Base-by-base conservation (phyloP, 805 yeast genomes). In the Candida sonorensis region DNA sequence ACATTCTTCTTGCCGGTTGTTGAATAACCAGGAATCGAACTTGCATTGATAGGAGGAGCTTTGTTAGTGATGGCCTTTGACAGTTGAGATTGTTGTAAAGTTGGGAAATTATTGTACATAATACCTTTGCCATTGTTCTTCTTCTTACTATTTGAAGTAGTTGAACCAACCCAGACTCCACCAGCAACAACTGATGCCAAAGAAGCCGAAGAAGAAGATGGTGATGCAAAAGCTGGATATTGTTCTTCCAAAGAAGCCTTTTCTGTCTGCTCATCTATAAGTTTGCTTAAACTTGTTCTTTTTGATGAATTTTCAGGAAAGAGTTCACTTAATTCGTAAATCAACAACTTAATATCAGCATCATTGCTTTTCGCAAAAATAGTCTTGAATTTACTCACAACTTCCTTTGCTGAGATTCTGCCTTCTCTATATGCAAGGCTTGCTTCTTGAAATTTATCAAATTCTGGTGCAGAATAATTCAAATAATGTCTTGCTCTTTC, bases 401-500 rank as follows among this genome's bases (percentile, higher is more conserved):
- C 51, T 9, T 69, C 75, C 4, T 50, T 40, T 0, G 80, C 77
- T 5, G 67, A 53, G 1, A 81, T 42, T 14, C 61, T 57, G 25
- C 65, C 66, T 18, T 66, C 53, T 23, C 65, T 63, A 48, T 61
- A 83, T 9, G 59, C 50, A 13, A 58, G 58, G 46, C 79, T 81
- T 10, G 72, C 38, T 2, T 57, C 53, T 17, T 57, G 50, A 52
- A 85, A 86, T 31, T 59, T 49, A 7, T 62, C 61, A 41, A 77
- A 64, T 7, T 62, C 62, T 6, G 57, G 53, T 10, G 54, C 53
- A 18, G 77, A 66, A 43, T 79, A 75, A 31, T 73, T 66, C 32
- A 83, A 57, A 51, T 85, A 83, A 53, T 82, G 87, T 51, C 80
- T 77, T 2, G 95, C 95, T 49, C 95, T 66, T 52, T 85, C 94